These are phyloP conservation scores for Rhizopus sp. DNA, from an alignment of 371 early-diverging fungal species.

Conservation along the genomic window DNA sequence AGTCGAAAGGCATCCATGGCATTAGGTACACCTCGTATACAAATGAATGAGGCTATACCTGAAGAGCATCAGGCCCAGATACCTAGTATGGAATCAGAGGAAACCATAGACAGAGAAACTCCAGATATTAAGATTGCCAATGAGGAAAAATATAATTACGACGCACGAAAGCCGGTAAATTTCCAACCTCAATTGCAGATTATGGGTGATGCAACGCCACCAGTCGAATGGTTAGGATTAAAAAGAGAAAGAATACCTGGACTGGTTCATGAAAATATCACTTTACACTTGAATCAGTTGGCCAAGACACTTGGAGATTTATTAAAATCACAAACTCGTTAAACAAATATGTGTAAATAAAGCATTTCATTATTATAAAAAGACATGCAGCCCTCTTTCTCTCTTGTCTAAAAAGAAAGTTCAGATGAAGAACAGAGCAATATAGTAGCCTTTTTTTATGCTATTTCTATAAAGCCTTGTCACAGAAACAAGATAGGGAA, in stretches of 20 bases:
- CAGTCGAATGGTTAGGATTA: slow-evolving; percentile 64
- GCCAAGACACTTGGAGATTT: slow-evolving; percentile 14
- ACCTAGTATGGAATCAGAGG: too few species aligned
- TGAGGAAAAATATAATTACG: slow-evolving; percentile 26
- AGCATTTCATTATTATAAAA: neutral
- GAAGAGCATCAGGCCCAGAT: neutral
- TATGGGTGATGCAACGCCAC: slow-evolving; percentile 67
- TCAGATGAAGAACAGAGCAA: neutral
- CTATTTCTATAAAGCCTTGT: too few species aligned
- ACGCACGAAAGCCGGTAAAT: slow-evolving; percentile 39
- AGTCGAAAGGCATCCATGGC: neutral
- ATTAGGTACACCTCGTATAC: neutral
- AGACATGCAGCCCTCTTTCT: neutral
- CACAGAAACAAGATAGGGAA: too few species aligned
- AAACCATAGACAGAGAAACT: slow-evolving; percentile 3
- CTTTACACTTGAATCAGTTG: slow-evolving; percentile 40
- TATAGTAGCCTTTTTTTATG: neutral
- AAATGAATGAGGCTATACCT: neutral
- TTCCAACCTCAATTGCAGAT: slow-evolving; percentile 56
- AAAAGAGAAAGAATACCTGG: slow-evolving; percentile 57
- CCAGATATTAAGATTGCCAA: neutral
- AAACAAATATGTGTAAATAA: slow-evolving; percentile 5
- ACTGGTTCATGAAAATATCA: slow-evolving; percentile 52
- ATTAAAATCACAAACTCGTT: slow-evolving; percentile 18
- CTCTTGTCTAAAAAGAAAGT: neutral